Conservation (phyloP, 1,284 basidiomycete genomes). For the Tremellales sp. region DNA sequence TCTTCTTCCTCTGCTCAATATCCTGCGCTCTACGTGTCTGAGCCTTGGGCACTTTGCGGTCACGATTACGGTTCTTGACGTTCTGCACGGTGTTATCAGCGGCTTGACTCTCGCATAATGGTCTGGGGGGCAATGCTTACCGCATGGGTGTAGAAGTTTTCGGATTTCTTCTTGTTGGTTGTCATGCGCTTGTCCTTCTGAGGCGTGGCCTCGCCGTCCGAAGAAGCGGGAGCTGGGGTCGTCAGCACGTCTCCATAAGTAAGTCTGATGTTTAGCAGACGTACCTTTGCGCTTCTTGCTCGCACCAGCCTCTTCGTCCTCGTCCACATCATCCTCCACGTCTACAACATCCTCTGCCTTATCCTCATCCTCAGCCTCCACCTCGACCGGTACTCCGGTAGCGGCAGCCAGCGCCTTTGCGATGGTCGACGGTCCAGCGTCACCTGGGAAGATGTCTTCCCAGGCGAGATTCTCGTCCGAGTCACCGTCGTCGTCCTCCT, state of each 20-base stretch:
- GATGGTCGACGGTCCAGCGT: conserved; percentile 33
- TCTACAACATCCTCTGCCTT: conserved; percentile 37
- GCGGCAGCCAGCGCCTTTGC: conserved; percentile 34
- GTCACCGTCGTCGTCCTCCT: conserved; percentile 22
- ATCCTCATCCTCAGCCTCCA: conserved; percentile 31
- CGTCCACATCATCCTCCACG: conserved; percentile 24
- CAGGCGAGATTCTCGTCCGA: conserved; percentile 69
- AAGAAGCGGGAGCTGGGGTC: neutral
- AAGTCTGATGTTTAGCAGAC: too few relatives aligned
- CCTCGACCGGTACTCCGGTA: conserved; percentile 19
- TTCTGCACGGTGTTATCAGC: conserved; percentile 53
- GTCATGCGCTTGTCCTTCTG: conserved; percentile 63
- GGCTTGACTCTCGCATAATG: neutral
- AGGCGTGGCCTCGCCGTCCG: conserved; percentile 8
- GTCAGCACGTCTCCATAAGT: too few relatives aligned
- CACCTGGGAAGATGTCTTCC: conserved; percentile 67
- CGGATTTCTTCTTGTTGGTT: conserved; percentile 87
- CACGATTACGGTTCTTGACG: conserved; percentile 76
- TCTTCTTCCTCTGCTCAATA: neutral
- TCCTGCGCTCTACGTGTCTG: neutral
- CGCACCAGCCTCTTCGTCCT: conserved; percentile 30
- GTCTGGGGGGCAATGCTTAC: conserved; percentile 13
- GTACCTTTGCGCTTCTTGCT: conserved; percentile 19
- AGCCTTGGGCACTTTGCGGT: conserved; percentile 40
- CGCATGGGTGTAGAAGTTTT: conserved; percentile 81